phyloP scores from a whole-genome alignment of 352 stramenopile genomes.

The Globisporangium middletonii region DNA sequence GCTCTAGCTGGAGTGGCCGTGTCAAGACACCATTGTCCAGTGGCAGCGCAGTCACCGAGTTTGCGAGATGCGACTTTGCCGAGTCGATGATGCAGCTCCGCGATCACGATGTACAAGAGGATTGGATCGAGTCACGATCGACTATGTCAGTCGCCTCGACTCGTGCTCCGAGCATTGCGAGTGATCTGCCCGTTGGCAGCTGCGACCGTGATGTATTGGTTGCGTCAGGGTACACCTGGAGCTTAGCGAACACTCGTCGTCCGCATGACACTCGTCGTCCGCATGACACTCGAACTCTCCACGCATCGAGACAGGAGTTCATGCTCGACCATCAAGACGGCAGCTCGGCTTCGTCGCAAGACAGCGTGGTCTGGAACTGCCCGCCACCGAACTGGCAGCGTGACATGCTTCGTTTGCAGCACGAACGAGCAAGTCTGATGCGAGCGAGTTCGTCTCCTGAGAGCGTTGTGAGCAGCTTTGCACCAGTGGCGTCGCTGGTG shows the following conservation, averaged over 20 bases:
- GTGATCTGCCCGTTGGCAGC: background rate
- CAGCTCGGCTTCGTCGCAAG: constrained; percentile 25
- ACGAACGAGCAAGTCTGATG: background rate
- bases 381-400: constrained; percentile 41
- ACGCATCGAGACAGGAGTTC: background rate
- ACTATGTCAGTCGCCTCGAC: background rate
- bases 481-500: background rate
- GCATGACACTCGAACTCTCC: background rate
- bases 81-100: background rate
- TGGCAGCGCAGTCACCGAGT: too few relatives aligned
- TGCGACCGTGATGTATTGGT: too few relatives aligned
- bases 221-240: too few relatives aligned
- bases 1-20: too few relatives aligned
- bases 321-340: background rate
- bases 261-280: too few relatives aligned
- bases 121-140: background rate
- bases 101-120: background rate
- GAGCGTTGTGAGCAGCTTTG: constrained; percentile 3
- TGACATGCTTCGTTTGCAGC: constrained; percentile 18
- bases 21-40: too few relatives aligned
- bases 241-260: too few relatives aligned
- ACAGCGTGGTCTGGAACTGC: constrained; percentile 26
- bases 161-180: background rate
- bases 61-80: too few relatives aligned
- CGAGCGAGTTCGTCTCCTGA: background rate